Evolutionary conservation across 2,329 filamentous ascomycete species (phyloP).

Genomic region (Colletotrichum zoysiae): DNA sequence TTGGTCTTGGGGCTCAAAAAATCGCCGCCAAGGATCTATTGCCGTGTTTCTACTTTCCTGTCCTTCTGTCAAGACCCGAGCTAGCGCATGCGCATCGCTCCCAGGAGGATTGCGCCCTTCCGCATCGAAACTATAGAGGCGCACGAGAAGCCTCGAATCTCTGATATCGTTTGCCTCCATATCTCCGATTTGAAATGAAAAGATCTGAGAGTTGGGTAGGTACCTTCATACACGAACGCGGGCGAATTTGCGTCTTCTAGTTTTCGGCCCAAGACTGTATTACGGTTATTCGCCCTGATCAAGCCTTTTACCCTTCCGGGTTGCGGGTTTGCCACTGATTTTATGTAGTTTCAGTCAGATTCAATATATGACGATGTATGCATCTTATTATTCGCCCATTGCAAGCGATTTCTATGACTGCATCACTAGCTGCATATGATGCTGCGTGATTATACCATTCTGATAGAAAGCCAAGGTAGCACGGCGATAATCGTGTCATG

Average conservation of each 20-base stretch:
- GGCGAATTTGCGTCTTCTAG: not conserved
- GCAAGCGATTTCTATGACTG: not conserved
- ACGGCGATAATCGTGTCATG: not conserved
- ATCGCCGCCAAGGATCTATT: conserved; percentile 34
- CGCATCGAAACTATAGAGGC: conserved; percentile 27
- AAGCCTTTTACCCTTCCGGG: no score
- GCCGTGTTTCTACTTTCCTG: conserved; percentile 10
- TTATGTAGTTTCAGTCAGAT: not conserved
- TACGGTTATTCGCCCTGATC: not conserved
- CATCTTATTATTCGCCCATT: not conserved
- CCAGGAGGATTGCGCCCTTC: conserved; percentile 22
- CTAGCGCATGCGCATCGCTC: not conserved
- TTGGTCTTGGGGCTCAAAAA: conserved; percentile 33
- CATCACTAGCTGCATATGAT: not conserved
- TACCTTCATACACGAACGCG: no score
- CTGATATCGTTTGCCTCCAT: not conserved
- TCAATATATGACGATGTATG: not conserved
- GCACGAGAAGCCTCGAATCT: conserved; percentile 8
- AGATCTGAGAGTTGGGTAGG: no score
- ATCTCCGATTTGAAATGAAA: no score
- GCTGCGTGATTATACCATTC: not conserved
- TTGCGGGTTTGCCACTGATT: no score
- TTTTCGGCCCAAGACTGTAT: not conserved
- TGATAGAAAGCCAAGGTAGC: not conserved
- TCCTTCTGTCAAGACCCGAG: conserved; percentile 30